A percentile compares a stretch with the other conserved stretches of the same genome.
These are phyloP conservation scores for Melastoma candidum DNA, from an alignment of 441 rosid genomes.

Conservation along the genomic window DNA sequence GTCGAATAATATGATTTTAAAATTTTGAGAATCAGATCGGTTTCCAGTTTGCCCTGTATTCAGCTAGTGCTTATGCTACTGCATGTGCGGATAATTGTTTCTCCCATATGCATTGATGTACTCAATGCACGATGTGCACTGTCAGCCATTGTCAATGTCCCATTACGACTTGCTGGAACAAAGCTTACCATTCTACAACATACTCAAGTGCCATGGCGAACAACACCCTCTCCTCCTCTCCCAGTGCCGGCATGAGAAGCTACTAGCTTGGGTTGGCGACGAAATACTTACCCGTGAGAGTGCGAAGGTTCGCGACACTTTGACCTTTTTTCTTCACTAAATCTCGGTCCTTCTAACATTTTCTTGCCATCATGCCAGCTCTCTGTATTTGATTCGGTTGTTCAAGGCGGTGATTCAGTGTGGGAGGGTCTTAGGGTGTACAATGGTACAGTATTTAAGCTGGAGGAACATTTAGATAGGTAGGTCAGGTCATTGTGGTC, in stretches of 20 bases:
- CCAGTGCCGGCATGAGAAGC: constrained; percentile 71
- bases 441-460: constrained; percentile 63
- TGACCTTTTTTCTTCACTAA: constrained; percentile 8
- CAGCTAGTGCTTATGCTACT: no score
- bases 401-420: constrained; percentile 89
- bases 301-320: constrained; percentile 52
- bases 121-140: constrained; percentile 2
- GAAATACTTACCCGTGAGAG: constrained; percentile 80
- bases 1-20: no score
- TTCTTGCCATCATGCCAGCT: constrained; percentile 35
- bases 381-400: constrained; percentile 83
- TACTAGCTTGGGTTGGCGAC: constrained; percentile 87
- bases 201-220: constrained; percentile 44
- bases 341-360: background rate
- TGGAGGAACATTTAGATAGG: constrained; percentile 71
- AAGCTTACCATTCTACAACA: constrained; percentile 67
- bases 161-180: constrained; percentile 67
- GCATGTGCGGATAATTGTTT: no score
- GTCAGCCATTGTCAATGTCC: constrained; percentile 58
- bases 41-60: no score
- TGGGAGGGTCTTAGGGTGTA: constrained; percentile 94
- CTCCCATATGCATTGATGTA: no score
- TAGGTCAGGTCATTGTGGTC: constrained; percentile 28
- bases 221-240: constrained; percentile 40
- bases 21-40: no score